These are phyloP conservation scores for Ustulina deusta DNA, from an alignment of 2,329 filamentous ascomycete species.

Conservation along the genomic window DNA sequence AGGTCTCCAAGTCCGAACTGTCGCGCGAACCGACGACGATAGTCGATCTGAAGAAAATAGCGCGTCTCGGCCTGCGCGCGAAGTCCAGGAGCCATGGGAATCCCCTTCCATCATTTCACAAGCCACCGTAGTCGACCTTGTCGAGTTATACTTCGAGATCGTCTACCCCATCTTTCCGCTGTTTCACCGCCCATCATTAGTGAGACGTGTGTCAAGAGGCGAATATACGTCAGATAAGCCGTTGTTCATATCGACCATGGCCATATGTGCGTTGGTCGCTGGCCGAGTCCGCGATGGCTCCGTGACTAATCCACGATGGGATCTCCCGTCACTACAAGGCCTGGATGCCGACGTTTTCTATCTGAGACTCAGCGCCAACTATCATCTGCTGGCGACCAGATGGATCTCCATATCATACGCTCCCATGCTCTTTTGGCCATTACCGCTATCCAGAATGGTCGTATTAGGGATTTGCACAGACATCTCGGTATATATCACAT, in stretches of 20 bases:
- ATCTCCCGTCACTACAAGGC: constrained; percentile 9
- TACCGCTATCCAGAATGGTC: constrained; percentile 24
- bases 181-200: constrained; percentile 21
- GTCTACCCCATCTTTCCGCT: constrained; percentile 28
- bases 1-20: constrained; percentile 9
- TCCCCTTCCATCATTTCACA: constrained; percentile 12
- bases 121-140: constrained; percentile 23
- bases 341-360: constrained; percentile 23
- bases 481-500: constrained; percentile 28
- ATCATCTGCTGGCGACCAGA: constrained; percentile 9
- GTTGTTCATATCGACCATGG: constrained; percentile 29
- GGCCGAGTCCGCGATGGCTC: constrained; percentile 28
- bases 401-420: constrained; percentile 29
- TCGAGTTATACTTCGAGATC: constrained; percentile 32
- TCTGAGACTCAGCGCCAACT: constrained; percentile 20
- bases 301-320: constrained; percentile 27
- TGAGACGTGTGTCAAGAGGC: constrained; percentile 23
- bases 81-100: constrained; percentile 5
- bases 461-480: constrained; percentile 18
- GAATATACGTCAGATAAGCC: constrained; percentile 25
- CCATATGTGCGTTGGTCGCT: constrained; percentile 25
- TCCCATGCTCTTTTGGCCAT: constrained; percentile 28
- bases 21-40: constrained; percentile 2
- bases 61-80: not conserved
- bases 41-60: not conserved